A percentile compares a stretch with the other conserved stretches of the same genome.
These are phyloP conservation scores for Capronia americana DNA, from an alignment of 2,329 filamentous ascomycete genomes.

Conservation along the genomic window DNA sequence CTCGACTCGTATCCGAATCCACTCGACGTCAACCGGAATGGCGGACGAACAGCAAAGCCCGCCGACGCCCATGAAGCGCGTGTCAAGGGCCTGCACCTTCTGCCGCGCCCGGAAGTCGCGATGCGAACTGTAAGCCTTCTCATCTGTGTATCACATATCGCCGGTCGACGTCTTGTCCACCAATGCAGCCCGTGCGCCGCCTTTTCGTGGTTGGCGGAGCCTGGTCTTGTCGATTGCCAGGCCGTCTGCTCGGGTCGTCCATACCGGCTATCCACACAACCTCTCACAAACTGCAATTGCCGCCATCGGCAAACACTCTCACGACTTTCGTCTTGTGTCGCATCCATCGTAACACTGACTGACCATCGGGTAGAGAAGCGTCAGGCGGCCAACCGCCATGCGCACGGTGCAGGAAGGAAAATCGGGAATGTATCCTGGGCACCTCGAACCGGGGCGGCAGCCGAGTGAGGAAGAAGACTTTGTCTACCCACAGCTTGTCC, in stretches of 20 bases:
- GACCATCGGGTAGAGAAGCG: constrained; percentile 49
- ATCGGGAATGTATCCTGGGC: constrained; percentile 65
- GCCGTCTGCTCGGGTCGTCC: background rate
- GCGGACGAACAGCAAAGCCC: constrained; percentile 29
- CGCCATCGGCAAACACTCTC: constrained; percentile 23
- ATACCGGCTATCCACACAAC: constrained; percentile 25
- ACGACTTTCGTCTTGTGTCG: constrained; percentile 3
- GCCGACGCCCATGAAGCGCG: constrained; percentile 48
- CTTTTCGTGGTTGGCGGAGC: background rate
- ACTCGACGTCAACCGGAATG: constrained; percentile 7
- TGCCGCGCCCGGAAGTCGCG: constrained; percentile 59
- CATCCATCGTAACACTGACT: constrained; percentile 10
- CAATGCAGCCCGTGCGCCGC: background rate
- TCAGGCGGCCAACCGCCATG: constrained; percentile 59
- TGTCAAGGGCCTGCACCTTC: constrained; percentile 56
- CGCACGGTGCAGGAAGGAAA: constrained; percentile 63
- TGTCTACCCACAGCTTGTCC: constrained; percentile 24
- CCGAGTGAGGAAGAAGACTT: constrained; percentile 61
- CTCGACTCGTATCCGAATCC: constrained; percentile 5
- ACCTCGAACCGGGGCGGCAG: constrained; percentile 66
- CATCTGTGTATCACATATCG: constrained; percentile 4
- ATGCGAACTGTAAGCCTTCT: constrained; percentile 57
- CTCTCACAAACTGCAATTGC: constrained; percentile 29
- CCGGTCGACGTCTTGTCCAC: background rate
- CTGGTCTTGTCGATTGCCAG: background rate